Percentiles rank a stretch among this genome's conserved stretches.
Conservation (phyloP, 176 grass and related monocot genomes). For the Oryza glumipatula region DNA sequence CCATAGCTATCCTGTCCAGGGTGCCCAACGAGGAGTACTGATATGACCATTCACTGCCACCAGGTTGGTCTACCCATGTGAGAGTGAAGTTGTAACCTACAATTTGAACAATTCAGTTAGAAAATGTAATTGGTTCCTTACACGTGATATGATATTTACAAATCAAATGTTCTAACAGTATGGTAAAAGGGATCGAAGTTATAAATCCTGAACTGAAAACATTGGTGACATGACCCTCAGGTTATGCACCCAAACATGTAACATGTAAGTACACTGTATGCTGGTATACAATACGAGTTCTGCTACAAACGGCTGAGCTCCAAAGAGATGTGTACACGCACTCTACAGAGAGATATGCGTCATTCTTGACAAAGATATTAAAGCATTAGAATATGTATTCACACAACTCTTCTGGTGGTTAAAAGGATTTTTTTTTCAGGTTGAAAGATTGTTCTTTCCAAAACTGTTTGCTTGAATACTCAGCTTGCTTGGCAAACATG, state of each 20-base stretch:
- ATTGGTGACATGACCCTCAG: background rate
- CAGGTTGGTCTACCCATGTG: constrained; percentile 49
- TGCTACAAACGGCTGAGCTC: background rate
- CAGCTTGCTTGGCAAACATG: constrained; percentile 19
- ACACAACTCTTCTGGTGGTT: background rate
- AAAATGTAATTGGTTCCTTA: background rate
- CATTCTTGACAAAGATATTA: constrained; percentile 3
- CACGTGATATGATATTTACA: background rate
- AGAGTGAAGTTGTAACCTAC: constrained; percentile 82
- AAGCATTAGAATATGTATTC: constrained; percentile 12
- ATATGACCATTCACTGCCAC: constrained; percentile 59
- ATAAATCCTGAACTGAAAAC: constrained; percentile 1
- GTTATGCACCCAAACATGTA: background rate
- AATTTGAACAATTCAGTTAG: constrained; percentile 42
- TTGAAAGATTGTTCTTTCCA: constrained; percentile 22
- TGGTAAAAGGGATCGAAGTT: background rate
- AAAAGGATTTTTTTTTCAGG: background rate
- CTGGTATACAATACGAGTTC: constrained; percentile 3
- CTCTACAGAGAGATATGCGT: too few species aligned
- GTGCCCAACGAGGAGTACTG: constrained; percentile 62
- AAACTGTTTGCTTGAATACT: background rate
- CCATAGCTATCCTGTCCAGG: constrained; percentile 53
- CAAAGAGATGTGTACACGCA: background rate
- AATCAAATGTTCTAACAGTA: background rate
- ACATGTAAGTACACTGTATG: background rate